Evolutionary conservation across 2,329 filamentous ascomycete genomes (phyloP), one percentile per base, ranked within the genome.

Genomic region (Aspergillus fijiensis): DNA sequence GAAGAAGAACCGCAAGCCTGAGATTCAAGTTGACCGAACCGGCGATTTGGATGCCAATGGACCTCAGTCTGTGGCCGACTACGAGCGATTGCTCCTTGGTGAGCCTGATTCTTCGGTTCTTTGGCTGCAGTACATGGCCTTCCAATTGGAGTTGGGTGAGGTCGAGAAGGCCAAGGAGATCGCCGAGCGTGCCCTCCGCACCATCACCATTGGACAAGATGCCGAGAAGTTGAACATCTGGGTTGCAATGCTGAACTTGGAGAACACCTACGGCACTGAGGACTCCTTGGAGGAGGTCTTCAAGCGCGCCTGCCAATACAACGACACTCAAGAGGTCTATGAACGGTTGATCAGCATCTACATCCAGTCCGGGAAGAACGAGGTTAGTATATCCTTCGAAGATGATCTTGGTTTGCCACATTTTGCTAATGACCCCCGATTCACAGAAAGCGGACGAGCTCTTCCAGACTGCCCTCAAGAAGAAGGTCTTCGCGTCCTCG

Each of bases 71-170:
- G 85, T 91, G 16, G 91, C 90, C 63, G 96, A 99, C 76, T 99
- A 92, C 75, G 96, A 99, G 79, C 89, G 95, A 67, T 87, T 97
- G 25, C 85, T 99, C 48, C 86, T 99, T 23, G 91, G 92, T 58
- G 90, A 96, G 73, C 92, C 95, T 2, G 92, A 98, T 78, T 94
- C 91, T n/a, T 96, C 94, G 0, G 83, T 89, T 63, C 84, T 98
- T 29, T 99, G 95, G 95, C 91, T 97, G 57, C 86, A 91, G 66
- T 99, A 99, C 79, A 98, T 99, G 92, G 92, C 93, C n/a, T 96
- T 96, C 84, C 92, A 98, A 77, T 88, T 97, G 76, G 89, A 96
- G 72, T 85, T 96, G 55, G 91, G 91, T 72, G 95, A 99, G 77
- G 83, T 96, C 21, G 87, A 89, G 62, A 95, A 92, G 77, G 93